Evolutionary conservation across 495 filamentous ascomycete species (phyloP).

Genomic region (Penicillium malachiteum): DNA sequence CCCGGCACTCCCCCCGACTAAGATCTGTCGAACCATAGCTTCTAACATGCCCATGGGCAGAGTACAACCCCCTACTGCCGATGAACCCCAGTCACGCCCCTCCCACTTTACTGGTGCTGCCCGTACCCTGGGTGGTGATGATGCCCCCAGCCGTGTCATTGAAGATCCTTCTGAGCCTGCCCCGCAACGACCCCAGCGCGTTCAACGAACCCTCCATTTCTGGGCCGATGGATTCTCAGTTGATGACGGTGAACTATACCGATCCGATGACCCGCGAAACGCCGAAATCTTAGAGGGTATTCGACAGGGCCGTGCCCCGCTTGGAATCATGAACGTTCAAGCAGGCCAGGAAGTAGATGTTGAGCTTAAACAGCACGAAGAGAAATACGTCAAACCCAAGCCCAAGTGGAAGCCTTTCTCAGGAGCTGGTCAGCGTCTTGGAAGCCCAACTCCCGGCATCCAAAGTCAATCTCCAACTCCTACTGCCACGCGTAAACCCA

Average conservation of each 20-base stretch:
- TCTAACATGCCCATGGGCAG: slow-evolving; percentile 33
- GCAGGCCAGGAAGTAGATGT: slow-evolving; percentile 87
- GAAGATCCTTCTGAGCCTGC: slow-evolving; percentile 56
- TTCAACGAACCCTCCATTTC: slow-evolving; percentile 75
- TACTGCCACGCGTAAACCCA: slow-evolving; percentile 32
- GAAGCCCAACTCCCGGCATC: slow-evolving; percentile 79
- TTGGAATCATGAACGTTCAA: slow-evolving; percentile 84
- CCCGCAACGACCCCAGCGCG: slow-evolving; percentile 47
- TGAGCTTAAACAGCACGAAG: slow-evolving; percentile 79
- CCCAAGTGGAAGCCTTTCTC: slow-evolving; percentile 85
- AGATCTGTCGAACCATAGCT: neutral
- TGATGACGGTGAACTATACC: slow-evolving; percentile 87
- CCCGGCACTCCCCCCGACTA: neutral
- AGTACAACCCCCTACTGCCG: slow-evolving; percentile 57
- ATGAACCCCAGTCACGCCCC: slow-evolving; percentile 51
- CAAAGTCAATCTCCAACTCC: slow-evolving; percentile 38
- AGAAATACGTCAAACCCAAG: slow-evolving; percentile 79
- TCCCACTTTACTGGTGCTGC: slow-evolving; percentile 77
- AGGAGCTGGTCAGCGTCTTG: slow-evolving; percentile 81
- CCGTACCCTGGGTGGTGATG: slow-evolving; percentile 87
- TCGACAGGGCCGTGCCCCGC: slow-evolving; percentile 78
- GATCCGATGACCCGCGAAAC: slow-evolving; percentile 86
- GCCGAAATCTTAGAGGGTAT: slow-evolving; percentile 80
- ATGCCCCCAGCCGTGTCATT: slow-evolving; percentile 70
- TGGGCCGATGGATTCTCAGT: slow-evolving; percentile 95